Percentiles rank a stretch among this genome's conserved stretches.
Evolutionary conservation across 495 filamentous ascomycete genomes (phyloP).

Genomic region (Pseudoneurospora amorphoporcata): DNA sequence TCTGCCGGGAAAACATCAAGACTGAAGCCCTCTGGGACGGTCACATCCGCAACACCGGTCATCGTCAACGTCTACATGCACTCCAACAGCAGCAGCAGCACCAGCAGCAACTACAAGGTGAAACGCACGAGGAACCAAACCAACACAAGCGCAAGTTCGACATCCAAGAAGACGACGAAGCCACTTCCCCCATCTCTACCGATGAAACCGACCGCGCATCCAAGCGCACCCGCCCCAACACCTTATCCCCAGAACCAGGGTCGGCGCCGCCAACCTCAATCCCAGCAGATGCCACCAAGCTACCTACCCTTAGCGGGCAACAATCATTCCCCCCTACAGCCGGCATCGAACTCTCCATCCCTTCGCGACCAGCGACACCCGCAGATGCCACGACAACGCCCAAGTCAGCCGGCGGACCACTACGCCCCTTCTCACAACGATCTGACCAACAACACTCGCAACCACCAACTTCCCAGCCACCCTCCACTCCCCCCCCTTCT

Average conservation of each 20-base stretch:
- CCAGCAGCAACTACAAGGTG: background rate
- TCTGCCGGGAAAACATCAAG: constrained; percentile 51
- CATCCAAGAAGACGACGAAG: constrained; percentile 27
- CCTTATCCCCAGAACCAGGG: constrained; percentile 6
- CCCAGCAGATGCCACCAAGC: background rate
- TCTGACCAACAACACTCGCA: background rate
- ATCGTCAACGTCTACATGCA: constrained; percentile 30
- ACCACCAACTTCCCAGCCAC: background rate
- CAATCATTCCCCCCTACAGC: constrained; percentile 29
- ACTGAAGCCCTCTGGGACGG: constrained; percentile 50
- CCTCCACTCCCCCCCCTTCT: constrained; percentile 8
- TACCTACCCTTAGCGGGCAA: constrained; percentile 25
- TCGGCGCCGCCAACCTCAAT: constrained; percentile 7
- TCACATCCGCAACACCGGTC: constrained; percentile 40
- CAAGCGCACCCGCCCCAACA: constrained; percentile 33
- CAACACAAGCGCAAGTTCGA: constrained; percentile 31
- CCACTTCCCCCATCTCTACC: constrained; percentile 15
- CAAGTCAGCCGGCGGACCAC: background rate
- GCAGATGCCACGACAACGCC: constrained; percentile 20
- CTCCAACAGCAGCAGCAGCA: constrained; percentile 9
- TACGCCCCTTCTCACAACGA: background rate
- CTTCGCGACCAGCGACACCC: constrained; percentile 45
- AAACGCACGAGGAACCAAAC: background rate
- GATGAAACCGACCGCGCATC: constrained; percentile 17
- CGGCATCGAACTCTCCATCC: constrained; percentile 44